Evolutionary conservation across 768 basidiomycete genomes (phyloP).

Genomic region (Paxillus rubicundulus): DNA sequence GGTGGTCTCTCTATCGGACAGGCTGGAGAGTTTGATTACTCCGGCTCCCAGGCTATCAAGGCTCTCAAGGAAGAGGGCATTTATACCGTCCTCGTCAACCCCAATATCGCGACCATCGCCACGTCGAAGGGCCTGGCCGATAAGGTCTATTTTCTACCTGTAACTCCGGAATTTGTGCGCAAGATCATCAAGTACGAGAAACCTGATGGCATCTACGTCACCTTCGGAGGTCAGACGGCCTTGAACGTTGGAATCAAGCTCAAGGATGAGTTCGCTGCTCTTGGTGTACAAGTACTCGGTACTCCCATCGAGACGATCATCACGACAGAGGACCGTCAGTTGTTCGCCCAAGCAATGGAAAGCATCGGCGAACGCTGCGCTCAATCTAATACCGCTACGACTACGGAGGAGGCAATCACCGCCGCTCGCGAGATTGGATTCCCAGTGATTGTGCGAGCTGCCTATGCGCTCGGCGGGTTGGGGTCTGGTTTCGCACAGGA

Average conservation of each 20-base stretch:
- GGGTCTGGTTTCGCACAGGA: slow-evolving; percentile 97
- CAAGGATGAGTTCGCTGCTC: slow-evolving; percentile 89
- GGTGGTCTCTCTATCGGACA: slow-evolving; percentile 98
- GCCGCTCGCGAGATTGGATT: slow-evolving; percentile 88
- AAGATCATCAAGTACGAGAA: slow-evolving; percentile 99
- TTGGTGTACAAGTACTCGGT: slow-evolving; percentile 92
- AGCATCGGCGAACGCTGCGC: slow-evolving; percentile 96
- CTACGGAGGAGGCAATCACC: slow-evolving; percentile 73
- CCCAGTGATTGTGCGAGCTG: slow-evolving; percentile 95
- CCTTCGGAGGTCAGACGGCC: slow-evolving; percentile 98
- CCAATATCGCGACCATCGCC: slow-evolving; percentile 98
- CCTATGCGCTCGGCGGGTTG: slow-evolving; percentile 93
- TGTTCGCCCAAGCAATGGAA: slow-evolving; percentile 92
- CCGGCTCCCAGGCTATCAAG: slow-evolving; percentile 98
- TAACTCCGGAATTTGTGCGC: slow-evolving; percentile 95
- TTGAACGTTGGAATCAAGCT: slow-evolving; percentile 96
- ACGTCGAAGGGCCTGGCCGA: slow-evolving; percentile 97
- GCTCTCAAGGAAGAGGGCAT: slow-evolving; percentile 99
- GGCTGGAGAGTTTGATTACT: slow-evolving; percentile 99
- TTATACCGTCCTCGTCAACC: slow-evolving; percentile 98
- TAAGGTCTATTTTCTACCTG: slow-evolving; percentile 99
- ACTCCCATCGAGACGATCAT: slow-evolving; percentile 98
- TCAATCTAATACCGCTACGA: slow-evolving; percentile 85
- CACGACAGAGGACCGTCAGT: slow-evolving; percentile 92
- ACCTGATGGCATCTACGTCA: slow-evolving; percentile 98